Percentiles rank a stretch among this genome's conserved stretches.
These are phyloP conservation scores for Mortierella sp. DNA, from an alignment of 371 early-diverging fungal genomes.

Conservation along the genomic window DNA sequence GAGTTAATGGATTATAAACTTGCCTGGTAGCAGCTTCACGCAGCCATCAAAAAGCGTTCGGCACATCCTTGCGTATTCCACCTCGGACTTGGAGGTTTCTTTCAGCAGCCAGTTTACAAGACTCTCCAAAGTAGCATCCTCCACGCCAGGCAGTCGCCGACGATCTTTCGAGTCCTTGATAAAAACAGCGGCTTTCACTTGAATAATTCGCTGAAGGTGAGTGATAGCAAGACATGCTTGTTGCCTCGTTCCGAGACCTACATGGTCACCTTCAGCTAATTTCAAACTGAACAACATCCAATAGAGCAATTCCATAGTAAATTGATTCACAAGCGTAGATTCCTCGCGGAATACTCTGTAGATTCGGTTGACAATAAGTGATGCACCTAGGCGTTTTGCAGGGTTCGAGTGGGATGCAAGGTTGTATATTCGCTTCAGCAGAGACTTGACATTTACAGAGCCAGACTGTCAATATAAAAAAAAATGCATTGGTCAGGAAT, in stretches of 20 bases:
- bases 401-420: constrained; percentile 71
- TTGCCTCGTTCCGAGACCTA: constrained; percentile 71
- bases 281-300: constrained; percentile 74
- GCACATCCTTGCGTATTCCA: constrained; percentile 74
- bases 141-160: constrained; percentile 65
- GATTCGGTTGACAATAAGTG: constrained; percentile 79
- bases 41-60: constrained; percentile 69
- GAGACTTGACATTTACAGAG: constrained; percentile 76
- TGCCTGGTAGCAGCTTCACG: constrained; percentile 57
- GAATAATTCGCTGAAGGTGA: constrained; percentile 73
- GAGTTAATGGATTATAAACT: neutral
- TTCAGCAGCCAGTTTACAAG: constrained; percentile 73
- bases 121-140: constrained; percentile 58
- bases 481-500: neutral
- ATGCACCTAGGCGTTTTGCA: constrained; percentile 77
- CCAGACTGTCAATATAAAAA: constrained; percentile 25
- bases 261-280: constrained; percentile 74
- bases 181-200: constrained; percentile 63
- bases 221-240: constrained; percentile 68
- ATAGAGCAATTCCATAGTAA: constrained; percentile 77
- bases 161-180: constrained; percentile 51
- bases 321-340: constrained; percentile 68
- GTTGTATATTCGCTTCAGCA: constrained; percentile 77
- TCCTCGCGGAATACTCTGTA: constrained; percentile 79
- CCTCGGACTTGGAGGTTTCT: constrained; percentile 65